A percentile compares a stretch with the other conserved stretches of the same genome.
These are phyloP conservation scores for Yamadazyma ubonensis DNA, from an alignment of 805 yeast species.

Conservation along the genomic window DNA sequence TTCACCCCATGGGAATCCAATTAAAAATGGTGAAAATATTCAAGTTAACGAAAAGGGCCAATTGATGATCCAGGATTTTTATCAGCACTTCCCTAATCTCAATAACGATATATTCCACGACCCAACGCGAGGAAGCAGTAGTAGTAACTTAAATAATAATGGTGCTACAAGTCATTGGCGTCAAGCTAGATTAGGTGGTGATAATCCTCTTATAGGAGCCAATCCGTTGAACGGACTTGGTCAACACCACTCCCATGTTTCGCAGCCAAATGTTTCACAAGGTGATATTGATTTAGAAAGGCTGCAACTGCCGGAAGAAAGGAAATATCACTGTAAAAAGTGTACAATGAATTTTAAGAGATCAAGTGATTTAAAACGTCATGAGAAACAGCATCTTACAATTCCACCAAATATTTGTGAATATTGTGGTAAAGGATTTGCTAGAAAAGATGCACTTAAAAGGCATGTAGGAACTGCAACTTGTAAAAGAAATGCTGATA, in stretches of 20 bases:
- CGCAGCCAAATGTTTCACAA: background rate
- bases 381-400: constrained; percentile 69
- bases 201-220: constrained; percentile 13
- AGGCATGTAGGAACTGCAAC: constrained; percentile 74
- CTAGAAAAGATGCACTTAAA: constrained; percentile 77
- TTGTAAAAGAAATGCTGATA: constrained; percentile 68
- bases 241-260: background rate
- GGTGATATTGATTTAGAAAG: background rate
- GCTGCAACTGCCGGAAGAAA: constrained; percentile 11
- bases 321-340: constrained; percentile 55
- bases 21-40: constrained; percentile 31
- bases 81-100: constrained; percentile 42
- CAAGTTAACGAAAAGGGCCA: constrained; percentile 41
- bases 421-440: constrained; percentile 78
- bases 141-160: background rate
- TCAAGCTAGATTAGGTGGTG: constrained; percentile 9
- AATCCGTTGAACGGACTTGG: constrained; percentile 8
- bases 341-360: constrained; percentile 67
- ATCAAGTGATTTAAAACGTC: constrained; percentile 68
- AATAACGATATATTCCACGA: constrained; percentile 38
- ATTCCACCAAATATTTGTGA: constrained; percentile 76
- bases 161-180: constrained; percentile 9
- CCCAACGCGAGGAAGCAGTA: constrained; percentile 8
- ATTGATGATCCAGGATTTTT: constrained; percentile 42
- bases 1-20: constrained; percentile 58